Base-by-base conservation (phyloP, 257 asterid genomes). In the Capsicum baccatum region DNA sequence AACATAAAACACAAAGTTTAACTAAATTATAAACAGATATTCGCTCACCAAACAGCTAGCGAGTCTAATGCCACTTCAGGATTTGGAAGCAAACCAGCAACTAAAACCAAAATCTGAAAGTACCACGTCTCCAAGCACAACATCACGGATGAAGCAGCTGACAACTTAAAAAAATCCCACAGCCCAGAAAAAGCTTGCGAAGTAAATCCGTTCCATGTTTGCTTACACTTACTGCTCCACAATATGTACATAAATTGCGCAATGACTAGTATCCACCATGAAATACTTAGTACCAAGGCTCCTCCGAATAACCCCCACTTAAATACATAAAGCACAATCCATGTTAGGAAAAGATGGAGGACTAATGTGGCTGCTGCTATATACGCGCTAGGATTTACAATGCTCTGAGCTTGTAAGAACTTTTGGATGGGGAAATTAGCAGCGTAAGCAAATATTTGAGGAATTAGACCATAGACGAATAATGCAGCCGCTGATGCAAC, bases 91-190 rank as follows among this genome's bases (percentile, higher is more conserved):
- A 74, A 67, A 63, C 90, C 91, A 21, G 89, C 88, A 79, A 89
- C 50, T 69, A 89, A 33, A 11, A 84, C 84, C 83, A 87, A 9
- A 44, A 84, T 81, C 79, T 85, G 88, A 16, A 56, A 83, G 33
- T 89, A 89, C 90, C 90, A 87, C 3, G 83, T 54, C 62, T 89
- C 90, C 14, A 87, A 60, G 35, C 92, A 89, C 71, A 89, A 62
- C 92, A 89, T 89, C 17, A 87, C 88, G n/a, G 90, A 90, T 1
- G 92, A 87, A 3, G 89, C 78, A 82, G 78, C 19, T 0, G 92
- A 89, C 54, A 89, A 79, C 83, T 87, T 87, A 3, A 74, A 62
- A 19, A 89, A 87, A 19, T 76, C 84, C 90, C 90, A 89, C 7
- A 89, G 19, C 26, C 87, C 89, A 13, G 83, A 79, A 81, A 89